Evolutionary conservation across 2,329 filamentous ascomycete species (phyloP).

Genomic region (Chrysosporium keratinophilum): DNA sequence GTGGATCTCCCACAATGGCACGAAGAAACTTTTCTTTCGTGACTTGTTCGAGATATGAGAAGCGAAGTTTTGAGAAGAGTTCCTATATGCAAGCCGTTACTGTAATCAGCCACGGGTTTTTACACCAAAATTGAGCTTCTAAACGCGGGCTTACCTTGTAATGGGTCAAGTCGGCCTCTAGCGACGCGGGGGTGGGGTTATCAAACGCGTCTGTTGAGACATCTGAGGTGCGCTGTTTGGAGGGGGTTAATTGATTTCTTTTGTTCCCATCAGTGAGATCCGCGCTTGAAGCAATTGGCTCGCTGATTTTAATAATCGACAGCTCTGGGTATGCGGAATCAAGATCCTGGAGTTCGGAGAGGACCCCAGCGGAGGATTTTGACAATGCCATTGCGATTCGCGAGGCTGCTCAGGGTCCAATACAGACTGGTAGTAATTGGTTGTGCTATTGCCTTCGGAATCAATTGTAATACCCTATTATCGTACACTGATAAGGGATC

Average conservation of each 20-base stretch:
- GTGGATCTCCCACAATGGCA: constrained; percentile 81
- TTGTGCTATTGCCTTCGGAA: no score
- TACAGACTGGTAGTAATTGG: no score
- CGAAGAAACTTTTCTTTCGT: constrained; percentile 97
- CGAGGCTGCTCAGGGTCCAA: no score
- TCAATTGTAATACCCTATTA: no score
- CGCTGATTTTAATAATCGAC: constrained; percentile 65
- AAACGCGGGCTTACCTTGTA: constrained; percentile 52
- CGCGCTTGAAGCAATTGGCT: constrained; percentile 51
- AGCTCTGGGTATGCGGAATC: constrained; percentile 45
- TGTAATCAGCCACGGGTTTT: background rate
- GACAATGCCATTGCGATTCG: constrained; percentile 7
- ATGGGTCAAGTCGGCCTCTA: constrained; percentile 75
- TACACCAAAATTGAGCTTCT: no score
- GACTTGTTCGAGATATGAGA: constrained; percentile 95
- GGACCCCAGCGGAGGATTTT: constrained; percentile 20
- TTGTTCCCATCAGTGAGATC: constrained; percentile 20
- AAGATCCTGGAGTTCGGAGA: constrained; percentile 41
- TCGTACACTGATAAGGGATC: no score
- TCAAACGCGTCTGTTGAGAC: constrained; percentile 56
- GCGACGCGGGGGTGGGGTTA: constrained; percentile 59
- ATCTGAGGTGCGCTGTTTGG: constrained; percentile 55
- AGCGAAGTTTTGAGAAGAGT: constrained; percentile 89
- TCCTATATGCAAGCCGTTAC: constrained; percentile 42
- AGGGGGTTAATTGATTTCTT: constrained; percentile 21